Percentiles rank a stretch among this genome's conserved stretches.
These are phyloP conservation scores for Paramecium sexaurelia DNA, from an alignment of 73 alveolate genomes.

Conservation along the genomic window DNA sequence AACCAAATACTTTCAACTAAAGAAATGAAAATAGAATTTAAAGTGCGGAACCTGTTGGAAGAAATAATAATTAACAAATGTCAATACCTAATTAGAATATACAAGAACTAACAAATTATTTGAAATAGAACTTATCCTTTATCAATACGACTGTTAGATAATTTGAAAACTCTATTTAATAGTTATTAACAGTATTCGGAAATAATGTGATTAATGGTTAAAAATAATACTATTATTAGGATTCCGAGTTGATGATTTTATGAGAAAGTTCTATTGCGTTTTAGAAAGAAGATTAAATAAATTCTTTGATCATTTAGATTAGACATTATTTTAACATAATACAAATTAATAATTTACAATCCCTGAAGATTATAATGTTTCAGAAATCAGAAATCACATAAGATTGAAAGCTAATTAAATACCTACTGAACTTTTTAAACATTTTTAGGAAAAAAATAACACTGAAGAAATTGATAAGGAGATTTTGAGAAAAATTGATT, in stretches of 20 bases:
- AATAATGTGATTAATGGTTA: not conserved
- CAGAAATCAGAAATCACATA: not conserved
- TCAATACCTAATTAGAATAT: not conserved
- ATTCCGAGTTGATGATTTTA: slow-evolving; percentile 6
- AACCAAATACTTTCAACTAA: not conserved
- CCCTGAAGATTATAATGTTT: not conserved
- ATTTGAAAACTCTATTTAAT: not conserved
- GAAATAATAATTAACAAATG: not conserved
- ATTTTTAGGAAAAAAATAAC: not conserved
- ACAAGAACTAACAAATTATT: not conserved
- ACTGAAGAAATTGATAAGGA: not conserved
- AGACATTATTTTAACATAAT: not conserved
- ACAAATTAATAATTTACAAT: not conserved
- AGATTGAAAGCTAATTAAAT: not conserved
- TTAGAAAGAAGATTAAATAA: slow-evolving; percentile 2
- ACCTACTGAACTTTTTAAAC: not conserved
- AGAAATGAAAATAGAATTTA: not conserved
- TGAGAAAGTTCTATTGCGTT: not conserved
- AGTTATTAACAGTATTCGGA: not conserved
- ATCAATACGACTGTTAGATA: not conserved
- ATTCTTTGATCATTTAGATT: slow-evolving; percentile 30
- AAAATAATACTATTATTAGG: not conserved
- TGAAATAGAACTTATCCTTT: not conserved
- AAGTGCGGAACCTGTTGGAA: not conserved
- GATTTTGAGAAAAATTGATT: not conserved